Conservation (phyloP, 2,329 filamentous ascomycete species). For the Sclerotiophoma versabilis region DNA sequence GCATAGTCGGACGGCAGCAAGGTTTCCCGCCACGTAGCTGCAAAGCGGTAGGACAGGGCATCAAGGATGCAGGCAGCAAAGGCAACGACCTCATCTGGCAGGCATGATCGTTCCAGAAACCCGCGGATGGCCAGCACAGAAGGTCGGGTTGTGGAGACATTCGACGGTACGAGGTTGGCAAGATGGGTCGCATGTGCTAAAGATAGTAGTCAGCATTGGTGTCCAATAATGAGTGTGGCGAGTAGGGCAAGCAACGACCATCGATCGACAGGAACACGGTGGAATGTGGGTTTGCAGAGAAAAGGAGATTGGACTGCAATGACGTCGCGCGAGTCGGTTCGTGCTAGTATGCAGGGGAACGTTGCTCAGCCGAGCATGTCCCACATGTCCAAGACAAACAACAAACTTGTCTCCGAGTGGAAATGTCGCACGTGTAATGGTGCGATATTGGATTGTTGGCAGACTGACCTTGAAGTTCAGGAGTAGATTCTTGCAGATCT, state of each 20-base stretch:
- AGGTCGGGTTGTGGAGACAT: conserved; percentile 38
- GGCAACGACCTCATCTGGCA: conserved; percentile 46
- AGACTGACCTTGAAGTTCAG: conserved; percentile 43
- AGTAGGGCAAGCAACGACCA: conserved; percentile 18
- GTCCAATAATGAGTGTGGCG: conserved; percentile 21
- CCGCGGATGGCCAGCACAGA: conserved; percentile 34
- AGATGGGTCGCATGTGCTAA: conserved; percentile 47
- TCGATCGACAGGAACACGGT: conserved; percentile 32
- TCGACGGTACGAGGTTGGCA: conserved; percentile 46
- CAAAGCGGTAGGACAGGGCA: conserved; percentile 43
- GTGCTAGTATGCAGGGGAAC: conserved; percentile 26
- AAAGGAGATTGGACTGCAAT: conserved; percentile 18
- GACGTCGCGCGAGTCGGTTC: conserved; percentile 18
- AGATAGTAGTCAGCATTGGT: conserved; percentile 29
- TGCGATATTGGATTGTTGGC: conserved; percentile 9
- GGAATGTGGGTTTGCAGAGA: conserved; percentile 17
- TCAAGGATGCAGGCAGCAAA: conserved; percentile 51
- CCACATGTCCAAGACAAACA: conserved; percentile 23
- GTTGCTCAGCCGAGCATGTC: conserved; percentile 22
- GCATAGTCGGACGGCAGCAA: conserved; percentile 26
- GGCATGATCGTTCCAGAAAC: conserved; percentile 41
- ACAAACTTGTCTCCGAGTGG: conserved; percentile 22
- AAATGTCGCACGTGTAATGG: conserved; percentile 25
- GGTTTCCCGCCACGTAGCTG: conserved; percentile 38
- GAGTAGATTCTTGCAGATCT: conserved; percentile 18